These are phyloP conservation scores for Grigorovia yakushimaensis DNA, from an alignment of 805 yeast species.

Conservation along the genomic window DNA sequence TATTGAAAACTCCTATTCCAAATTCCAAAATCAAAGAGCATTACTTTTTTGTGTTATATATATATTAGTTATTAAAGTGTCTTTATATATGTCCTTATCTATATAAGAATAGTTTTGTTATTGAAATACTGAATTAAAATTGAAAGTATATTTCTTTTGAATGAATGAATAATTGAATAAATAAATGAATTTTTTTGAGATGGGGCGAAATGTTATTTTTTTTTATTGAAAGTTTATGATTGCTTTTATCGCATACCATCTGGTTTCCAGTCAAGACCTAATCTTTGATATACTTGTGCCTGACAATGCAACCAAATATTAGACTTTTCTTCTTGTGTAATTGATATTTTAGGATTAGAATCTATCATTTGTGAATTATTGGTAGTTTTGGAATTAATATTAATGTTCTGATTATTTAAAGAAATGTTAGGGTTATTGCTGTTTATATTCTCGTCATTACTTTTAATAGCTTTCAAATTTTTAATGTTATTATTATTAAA, in stretches of 20 bases:
- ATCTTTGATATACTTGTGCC: conserved; percentile 42
- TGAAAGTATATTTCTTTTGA: neutral
- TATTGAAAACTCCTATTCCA: too few species aligned
- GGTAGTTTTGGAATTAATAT: neutral
- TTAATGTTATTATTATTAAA: conserved; percentile 4
- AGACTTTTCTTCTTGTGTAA: conserved; percentile 49
- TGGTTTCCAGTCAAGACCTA: conserved; percentile 54
- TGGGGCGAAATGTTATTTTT: neutral
- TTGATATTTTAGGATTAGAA: conserved; percentile 12
- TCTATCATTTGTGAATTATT: neutral
- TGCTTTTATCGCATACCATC: conserved; percentile 22
- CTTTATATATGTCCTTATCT: neutral
- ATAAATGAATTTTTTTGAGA: neutral
- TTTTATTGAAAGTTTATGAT: too few species aligned
- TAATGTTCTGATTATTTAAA: neutral
- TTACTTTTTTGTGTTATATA: too few species aligned
- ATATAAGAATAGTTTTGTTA: neutral
- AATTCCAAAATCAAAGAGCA: too few species aligned
- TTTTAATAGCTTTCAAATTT: neutral
- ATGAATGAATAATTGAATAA: neutral
- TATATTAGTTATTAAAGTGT: neutral
- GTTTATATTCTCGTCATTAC: neutral
- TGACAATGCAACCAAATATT: conserved; percentile 59
- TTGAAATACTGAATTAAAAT: neutral
- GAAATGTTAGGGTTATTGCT: too few species aligned